phyloP scores from a whole-genome alignment of 495 filamentous ascomycete genomes.

The Thermochaetoides thermophila region DNA sequence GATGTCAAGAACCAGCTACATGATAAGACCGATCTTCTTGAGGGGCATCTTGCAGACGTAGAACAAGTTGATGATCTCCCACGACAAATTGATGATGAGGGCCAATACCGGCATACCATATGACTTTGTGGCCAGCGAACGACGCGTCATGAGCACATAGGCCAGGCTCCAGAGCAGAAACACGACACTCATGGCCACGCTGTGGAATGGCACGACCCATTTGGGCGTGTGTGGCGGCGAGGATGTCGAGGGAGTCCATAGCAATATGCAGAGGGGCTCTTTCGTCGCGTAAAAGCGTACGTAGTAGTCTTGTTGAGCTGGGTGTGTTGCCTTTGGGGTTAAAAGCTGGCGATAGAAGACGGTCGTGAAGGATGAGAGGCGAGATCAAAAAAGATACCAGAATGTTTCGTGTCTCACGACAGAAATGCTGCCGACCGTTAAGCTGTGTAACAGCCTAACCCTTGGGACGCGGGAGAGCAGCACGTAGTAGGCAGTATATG shows the following conservation, averaged over 20 bases:
- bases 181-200: constrained; percentile 22
- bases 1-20: constrained; percentile 30
- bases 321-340: too few relatives aligned
- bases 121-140: constrained; percentile 22
- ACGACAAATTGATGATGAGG: constrained; percentile 28
- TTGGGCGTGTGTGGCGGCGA: constrained; percentile 21
- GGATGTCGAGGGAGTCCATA: constrained; percentile 29
- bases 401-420: too few relatives aligned
- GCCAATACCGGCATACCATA: constrained; percentile 33
- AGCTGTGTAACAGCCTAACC: too few relatives aligned
- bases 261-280: too few relatives aligned
- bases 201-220: constrained; percentile 21
- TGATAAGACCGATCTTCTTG: constrained; percentile 24
- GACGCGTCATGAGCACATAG: constrained; percentile 28
- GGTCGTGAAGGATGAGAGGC: too few relatives aligned
- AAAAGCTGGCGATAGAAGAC: too few relatives aligned
- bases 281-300: too few relatives aligned
- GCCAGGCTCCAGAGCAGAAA: constrained; percentile 26
- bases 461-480: too few relatives aligned
- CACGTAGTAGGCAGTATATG: too few relatives aligned
- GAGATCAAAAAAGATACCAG: too few relatives aligned
- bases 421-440: too few relatives aligned
- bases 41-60: constrained; percentile 24
- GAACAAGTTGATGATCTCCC: constrained; percentile 29
- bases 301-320: too few relatives aligned